These are phyloP conservation scores for Xylaria castorea DNA, from an alignment of 495 filamentous ascomycete genomes.

Conservation along the genomic window DNA sequence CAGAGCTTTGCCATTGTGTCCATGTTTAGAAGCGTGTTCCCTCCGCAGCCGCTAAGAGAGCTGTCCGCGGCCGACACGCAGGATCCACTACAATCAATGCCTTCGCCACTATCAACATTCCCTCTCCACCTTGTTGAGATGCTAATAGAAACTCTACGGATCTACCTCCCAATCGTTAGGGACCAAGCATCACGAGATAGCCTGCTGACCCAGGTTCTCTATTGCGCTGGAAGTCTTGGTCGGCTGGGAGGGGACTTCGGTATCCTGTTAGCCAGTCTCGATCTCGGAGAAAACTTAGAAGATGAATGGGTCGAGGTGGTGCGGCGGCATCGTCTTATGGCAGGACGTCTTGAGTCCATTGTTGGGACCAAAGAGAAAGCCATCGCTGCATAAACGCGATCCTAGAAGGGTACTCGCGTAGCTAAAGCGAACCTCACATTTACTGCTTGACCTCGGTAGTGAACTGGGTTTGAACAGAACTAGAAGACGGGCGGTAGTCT, in stretches of 20 bases:
- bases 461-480: background rate
- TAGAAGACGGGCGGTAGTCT: background rate
- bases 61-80: slow-evolving; percentile 33
- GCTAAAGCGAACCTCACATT: background rate
- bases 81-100: slow-evolving; percentile 72
- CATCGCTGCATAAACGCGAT: background rate
- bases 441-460: background rate
- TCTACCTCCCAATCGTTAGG: slow-evolving; percentile 82
- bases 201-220: slow-evolving; percentile 91
- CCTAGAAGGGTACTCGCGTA: background rate
- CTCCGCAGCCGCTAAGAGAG: slow-evolving; percentile 49
- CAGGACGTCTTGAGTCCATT: slow-evolving; percentile 84
- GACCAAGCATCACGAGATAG: slow-evolving; percentile 83
- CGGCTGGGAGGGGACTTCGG: slow-evolving; percentile 93
- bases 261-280: slow-evolving; percentile 77
- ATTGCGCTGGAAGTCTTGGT: slow-evolving; percentile 92
- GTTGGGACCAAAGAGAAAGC: slow-evolving; percentile 56
- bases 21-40: slow-evolving; percentile 90
- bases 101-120: slow-evolving; percentile 82
- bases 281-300: slow-evolving; percentile 60
- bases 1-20: slow-evolving; percentile 95
- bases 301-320: slow-evolving; percentile 92
- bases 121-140: slow-evolving; percentile 84
- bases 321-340: slow-evolving; percentile 85
- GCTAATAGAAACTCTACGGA: slow-evolving; percentile 76